A percentile compares a stretch with the other conserved stretches of the same genome.
Evolutionary conservation across 306 rosid species (phyloP).

Genomic region (Luffa acutangula): DNA sequence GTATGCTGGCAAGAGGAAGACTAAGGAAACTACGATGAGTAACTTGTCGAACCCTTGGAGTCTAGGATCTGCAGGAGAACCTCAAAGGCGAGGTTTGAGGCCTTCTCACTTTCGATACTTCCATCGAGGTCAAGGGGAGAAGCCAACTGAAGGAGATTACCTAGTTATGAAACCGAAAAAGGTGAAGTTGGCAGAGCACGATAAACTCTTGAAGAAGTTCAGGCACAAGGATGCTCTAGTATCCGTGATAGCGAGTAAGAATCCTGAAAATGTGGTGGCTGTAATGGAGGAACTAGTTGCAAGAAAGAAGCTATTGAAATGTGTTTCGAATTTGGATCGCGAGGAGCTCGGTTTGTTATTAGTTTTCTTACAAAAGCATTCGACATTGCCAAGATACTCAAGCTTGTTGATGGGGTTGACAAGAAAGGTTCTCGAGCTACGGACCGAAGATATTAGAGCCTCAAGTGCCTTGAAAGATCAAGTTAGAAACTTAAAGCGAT

Average conservation of each 20-base stretch:
- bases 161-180: slow-evolving; percentile 44
- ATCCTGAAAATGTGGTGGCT: slow-evolving; percentile 66
- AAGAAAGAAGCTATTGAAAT: slow-evolving; percentile 60
- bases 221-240: slow-evolving; percentile 75
- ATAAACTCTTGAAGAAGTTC: slow-evolving; percentile 72
- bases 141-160: slow-evolving; percentile 57
- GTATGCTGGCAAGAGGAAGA: slow-evolving; percentile 63
- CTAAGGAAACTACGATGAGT: slow-evolving; percentile 26
- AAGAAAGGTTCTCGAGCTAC: slow-evolving; percentile 57
- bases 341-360: slow-evolving; percentile 54
- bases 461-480: slow-evolving; percentile 35
- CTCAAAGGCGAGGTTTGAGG: slow-evolving; percentile 30
- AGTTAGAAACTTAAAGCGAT: slow-evolving; percentile 59
- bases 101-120: slow-evolving; percentile 61
- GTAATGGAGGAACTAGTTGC: slow-evolving; percentile 85
- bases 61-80: slow-evolving; percentile 21
- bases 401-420: slow-evolving; percentile 59
- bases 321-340: slow-evolving; percentile 42
- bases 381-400: slow-evolving; percentile 44
- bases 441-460: slow-evolving; percentile 50
- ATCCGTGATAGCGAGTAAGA: slow-evolving; percentile 46
- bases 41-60: slow-evolving; percentile 25
- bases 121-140: slow-evolving; percentile 76
- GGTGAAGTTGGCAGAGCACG: slow-evolving; percentile 52
- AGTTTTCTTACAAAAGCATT: slow-evolving; percentile 52